Evolutionary conservation across 306 rosid species (phyloP), one percentile per base, ranked within the genome.

Genomic region (Vachellia pachyceras): DNA sequence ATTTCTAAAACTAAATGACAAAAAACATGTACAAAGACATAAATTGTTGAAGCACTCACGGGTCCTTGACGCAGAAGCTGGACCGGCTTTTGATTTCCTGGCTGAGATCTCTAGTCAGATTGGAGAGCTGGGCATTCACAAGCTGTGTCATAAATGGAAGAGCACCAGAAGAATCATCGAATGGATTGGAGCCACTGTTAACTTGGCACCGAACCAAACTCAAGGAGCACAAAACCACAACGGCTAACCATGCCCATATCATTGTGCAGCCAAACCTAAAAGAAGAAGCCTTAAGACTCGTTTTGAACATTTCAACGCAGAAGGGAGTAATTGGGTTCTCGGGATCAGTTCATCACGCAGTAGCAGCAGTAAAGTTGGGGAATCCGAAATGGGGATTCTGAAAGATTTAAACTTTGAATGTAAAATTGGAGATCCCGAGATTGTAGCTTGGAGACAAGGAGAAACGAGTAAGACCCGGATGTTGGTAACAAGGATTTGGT

Each of bases 41-140:
- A 42, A 22, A 73, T 9, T 10, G 20, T 71, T 54, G 49, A 69
- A 69, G 52, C 35, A 84, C 99, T 87, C 76, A 95, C 99, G 88
- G 84, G 60, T 95, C 87, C 76, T 88, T 90, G 40, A 94, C 86
- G 75, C 99, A 95, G 89, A 95, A 95, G 85, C 79, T 87, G 71
- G 92, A 88, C 45, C 77, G 85, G 23, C 66, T 67, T 74, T 85
- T 81, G 13, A 95, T 85, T 72, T 90, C 82, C 4, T 84, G 75
- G 65, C 85, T 91, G 69, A 95, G 74, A 73, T 83, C 11, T 23
- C 86, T 74, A 12, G 97, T 95, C 77, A 90, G 85, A 85, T 91
- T 93, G 77, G 94, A 89, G 64, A 95, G 76, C n/a, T 83, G 85
- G 3, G 40, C 9, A 71, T 95, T 89, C 10, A 88, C 92, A 69